Evolutionary conservation across 78 protist genomes (phyloP).

Genomic region (Planoprotostelium fungivorum): DNA sequence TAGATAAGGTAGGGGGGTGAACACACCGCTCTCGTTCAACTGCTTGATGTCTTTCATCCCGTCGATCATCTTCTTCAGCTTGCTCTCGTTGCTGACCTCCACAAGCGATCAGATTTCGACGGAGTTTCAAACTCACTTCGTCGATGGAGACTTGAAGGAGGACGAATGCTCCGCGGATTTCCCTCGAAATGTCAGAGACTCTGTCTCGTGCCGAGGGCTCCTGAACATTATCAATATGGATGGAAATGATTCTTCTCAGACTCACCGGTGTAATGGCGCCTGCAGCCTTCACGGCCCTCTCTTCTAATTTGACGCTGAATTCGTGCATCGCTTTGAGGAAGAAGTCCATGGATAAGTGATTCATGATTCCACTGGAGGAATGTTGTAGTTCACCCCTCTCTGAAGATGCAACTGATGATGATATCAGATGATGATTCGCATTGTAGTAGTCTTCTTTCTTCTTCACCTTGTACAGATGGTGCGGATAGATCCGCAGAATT

Average conservation of each 20-base stretch:
- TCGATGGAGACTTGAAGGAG: background rate
- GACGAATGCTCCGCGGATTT: background rate
- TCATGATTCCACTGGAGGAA: no score
- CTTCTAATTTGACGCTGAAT: background rate
- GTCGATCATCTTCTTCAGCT: background rate
- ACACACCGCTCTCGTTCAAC: background rate
- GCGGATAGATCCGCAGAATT: background rate
- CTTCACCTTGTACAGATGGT: no score
- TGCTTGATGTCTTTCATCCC: background rate
- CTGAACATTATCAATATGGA: no score
- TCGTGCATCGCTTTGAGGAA: background rate
- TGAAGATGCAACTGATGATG: no score
- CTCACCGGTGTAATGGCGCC: background rate
- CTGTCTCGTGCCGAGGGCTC: background rate
- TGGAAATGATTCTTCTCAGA: no score
- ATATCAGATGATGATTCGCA: no score
- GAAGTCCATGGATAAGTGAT: background rate
- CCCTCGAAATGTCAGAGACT: background rate
- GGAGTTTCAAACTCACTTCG: no score
- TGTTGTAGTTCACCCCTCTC: no score
- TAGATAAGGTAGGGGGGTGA: background rate
- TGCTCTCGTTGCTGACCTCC: background rate
- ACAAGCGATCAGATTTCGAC: background rate
- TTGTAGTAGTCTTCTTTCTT: no score
- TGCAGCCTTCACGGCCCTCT: background rate